Conservation (phyloP, 2,329 filamentous ascomycete species). For the Botrytis porri region DNA sequence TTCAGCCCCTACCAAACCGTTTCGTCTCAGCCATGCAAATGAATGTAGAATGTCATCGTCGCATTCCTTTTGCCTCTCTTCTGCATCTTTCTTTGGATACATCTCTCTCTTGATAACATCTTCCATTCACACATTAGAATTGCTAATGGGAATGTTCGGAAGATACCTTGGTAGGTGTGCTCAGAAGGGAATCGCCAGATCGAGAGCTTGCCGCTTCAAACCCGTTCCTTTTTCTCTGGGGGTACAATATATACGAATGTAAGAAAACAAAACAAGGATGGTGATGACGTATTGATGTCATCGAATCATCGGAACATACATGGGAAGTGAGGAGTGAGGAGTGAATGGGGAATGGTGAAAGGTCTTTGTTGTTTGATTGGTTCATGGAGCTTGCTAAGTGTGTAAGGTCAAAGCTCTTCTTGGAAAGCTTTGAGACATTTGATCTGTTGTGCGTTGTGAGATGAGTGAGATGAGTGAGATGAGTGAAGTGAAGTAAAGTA, state of each 20-base stretch:
- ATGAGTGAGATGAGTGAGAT: background rate
- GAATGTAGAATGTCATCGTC: background rate
- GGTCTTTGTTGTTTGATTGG: background rate
- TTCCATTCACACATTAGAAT: background rate
- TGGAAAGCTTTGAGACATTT: background rate
- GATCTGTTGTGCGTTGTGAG: background rate
- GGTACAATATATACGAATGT: background rate
- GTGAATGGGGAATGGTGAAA: background rate
- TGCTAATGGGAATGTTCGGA: background rate
- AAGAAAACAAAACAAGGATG: background rate
- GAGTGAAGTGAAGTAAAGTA: background rate
- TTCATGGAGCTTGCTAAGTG: background rate
- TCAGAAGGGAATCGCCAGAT: background rate
- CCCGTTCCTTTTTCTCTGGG: background rate
- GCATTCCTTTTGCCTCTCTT: background rate
- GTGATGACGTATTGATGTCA: background rate
- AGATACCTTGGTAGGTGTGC: background rate
- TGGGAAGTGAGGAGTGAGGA: background rate
- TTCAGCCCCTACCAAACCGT: background rate
- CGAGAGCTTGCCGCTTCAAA: background rate
- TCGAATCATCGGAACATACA: background rate
- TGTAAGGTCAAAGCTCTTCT: background rate
- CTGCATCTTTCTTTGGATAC: no score
- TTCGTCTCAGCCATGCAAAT: background rate
- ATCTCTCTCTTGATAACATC: background rate